Conservation (phyloP, 495 filamentous ascomycete species). For the Xylaria intraflava region DNA sequence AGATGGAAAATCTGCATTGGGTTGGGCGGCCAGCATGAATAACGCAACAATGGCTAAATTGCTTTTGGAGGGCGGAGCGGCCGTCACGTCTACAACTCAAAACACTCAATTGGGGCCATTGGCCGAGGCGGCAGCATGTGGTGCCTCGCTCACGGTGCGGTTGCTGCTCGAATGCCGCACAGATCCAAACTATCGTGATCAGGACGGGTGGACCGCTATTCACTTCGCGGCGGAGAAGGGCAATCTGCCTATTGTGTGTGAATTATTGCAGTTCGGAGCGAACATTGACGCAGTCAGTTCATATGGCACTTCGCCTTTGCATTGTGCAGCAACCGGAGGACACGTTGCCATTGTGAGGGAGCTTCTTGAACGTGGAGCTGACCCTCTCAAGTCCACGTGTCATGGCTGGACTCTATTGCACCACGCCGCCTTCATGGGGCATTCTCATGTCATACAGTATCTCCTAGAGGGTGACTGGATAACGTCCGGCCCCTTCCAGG, state of each 20-base stretch:
- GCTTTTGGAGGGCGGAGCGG: slow-evolving; percentile 2
- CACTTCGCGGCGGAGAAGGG: slow-evolving; percentile 28
- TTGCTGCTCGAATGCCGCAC: slow-evolving; percentile 4
- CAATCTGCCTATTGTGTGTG: slow-evolving; percentile 28
- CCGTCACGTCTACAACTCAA: background rate
- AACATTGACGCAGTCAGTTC: slow-evolving; percentile 26
- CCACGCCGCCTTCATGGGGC: slow-evolving; percentile 14
- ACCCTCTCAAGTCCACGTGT: slow-evolving; percentile 26
- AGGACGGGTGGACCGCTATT: slow-evolving; percentile 26
- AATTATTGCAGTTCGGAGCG: slow-evolving; percentile 21
- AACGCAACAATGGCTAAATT: slow-evolving; percentile 16
- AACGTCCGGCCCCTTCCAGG: slow-evolving; percentile 23
- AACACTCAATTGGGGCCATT: background rate
- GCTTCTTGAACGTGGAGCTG: slow-evolving; percentile 20
- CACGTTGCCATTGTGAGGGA: slow-evolving; percentile 24
- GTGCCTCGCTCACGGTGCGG: background rate
- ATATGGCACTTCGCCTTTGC: slow-evolving; percentile 28
- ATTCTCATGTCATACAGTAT: slow-evolving; percentile 15
- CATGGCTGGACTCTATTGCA: slow-evolving; percentile 16
- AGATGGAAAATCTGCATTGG: slow-evolving; percentile 28
- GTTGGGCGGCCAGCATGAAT: slow-evolving; percentile 23
- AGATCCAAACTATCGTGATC: slow-evolving; percentile 22
- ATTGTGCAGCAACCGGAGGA: slow-evolving; percentile 30
- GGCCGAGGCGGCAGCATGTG: slow-evolving; percentile 4
- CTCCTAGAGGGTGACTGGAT: slow-evolving; percentile 17